phyloP scores from a whole-genome alignment of 2,329 filamentous ascomycete species.

The Diaporthe nobilis region DNA sequence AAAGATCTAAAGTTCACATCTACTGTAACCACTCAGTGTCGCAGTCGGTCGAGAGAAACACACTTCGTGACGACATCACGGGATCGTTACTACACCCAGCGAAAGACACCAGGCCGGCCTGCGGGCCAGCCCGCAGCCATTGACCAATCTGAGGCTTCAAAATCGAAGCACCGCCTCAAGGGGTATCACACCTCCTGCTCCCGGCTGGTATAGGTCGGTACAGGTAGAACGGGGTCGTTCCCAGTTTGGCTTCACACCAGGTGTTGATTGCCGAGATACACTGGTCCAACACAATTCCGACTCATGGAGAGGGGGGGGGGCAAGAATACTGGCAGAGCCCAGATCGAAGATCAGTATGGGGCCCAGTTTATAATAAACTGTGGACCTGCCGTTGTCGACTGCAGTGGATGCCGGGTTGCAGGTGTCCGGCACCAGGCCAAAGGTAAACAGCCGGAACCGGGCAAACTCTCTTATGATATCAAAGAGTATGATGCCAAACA shows the following conservation, averaged over 20 bases:
- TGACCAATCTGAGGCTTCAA: conserved; percentile 16
- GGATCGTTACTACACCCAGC: neutral
- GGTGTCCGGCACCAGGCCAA: neutral
- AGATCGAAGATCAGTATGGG: neutral
- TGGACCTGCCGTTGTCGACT: neutral
- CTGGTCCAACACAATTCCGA: neutral
- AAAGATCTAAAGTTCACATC: neutral
- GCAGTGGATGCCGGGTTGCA: neutral
- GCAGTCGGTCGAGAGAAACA: neutral
- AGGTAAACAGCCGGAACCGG: neutral
- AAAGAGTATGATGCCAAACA: neutral
- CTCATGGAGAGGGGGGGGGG: neutral
- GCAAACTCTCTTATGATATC: neutral
- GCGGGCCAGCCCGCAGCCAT: conserved; percentile 27
- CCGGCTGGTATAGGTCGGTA: neutral
- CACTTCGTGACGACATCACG: neutral
- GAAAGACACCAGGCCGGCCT: neutral
- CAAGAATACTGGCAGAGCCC: too few relatives aligned
- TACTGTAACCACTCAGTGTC: neutral
- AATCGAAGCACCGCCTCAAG: neutral
- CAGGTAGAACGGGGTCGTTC: neutral
- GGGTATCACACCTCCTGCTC: neutral
- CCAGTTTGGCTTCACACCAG: too few relatives aligned
- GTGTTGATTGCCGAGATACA: neutral
- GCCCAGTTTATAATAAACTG: neutral